Evolutionary conservation across 129 eudicot genomes (phyloP).

Genomic region (Smallanthus sonchifolius): DNA sequence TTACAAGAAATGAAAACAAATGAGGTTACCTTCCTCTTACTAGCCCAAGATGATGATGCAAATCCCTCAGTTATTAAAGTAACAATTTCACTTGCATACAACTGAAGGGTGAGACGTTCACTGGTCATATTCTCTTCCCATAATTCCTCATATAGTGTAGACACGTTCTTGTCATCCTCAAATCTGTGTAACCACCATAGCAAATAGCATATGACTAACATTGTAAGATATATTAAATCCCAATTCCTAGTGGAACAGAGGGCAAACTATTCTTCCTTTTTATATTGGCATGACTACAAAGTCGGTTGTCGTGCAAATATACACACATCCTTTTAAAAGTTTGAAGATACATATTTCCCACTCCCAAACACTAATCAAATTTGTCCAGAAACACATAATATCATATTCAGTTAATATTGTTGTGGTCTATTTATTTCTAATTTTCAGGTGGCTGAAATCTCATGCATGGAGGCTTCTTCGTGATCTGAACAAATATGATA

Average conservation of each 20-base stretch:
- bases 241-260: not conserved
- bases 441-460: not conserved
- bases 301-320: too few relatives aligned
- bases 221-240: not conserved
- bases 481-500: not conserved
- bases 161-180: constrained; percentile 87
- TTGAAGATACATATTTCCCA: not conserved
- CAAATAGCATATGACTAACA: constrained; percentile 8
- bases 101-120: constrained; percentile 86
- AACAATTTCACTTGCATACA: constrained; percentile 79
- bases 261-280: not conserved
- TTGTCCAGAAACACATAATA: not conserved
- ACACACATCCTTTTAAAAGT: not conserved
- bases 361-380: not conserved
- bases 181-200: constrained; percentile 44
- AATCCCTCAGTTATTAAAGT: constrained; percentile 62
- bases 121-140: constrained; percentile 97
- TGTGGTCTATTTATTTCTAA: not conserved
- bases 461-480: not conserved
- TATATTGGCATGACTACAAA: too few relatives aligned
- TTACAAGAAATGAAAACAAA: not conserved
- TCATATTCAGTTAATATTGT: not conserved
- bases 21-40: constrained; percentile 67
- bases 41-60: constrained; percentile 82
- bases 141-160: constrained; percentile 80